A percentile compares a stretch with the other conserved stretches of the same genome.
Evolutionary conservation across 1,284 basidiomycete species (phyloP).

Genomic region (Austroboletus rostrupii): DNA sequence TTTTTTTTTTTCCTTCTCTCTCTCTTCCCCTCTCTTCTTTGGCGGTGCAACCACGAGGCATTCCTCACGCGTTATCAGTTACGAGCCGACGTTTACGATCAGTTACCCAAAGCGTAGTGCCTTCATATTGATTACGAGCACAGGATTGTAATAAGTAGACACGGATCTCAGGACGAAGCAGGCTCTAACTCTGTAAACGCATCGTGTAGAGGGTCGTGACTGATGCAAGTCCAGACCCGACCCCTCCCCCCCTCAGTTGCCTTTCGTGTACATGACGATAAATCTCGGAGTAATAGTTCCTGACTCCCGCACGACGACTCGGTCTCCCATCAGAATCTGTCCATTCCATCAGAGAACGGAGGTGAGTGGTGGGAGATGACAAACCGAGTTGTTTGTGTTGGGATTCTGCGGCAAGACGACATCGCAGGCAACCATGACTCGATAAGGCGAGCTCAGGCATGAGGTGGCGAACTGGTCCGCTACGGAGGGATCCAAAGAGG

Average conservation of each 20-base stretch:
- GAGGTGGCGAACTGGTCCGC: slow-evolving; percentile 58
- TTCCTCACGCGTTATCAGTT: slow-evolving; percentile 19
- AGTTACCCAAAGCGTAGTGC: slow-evolving; percentile 13
- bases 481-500: slow-evolving; percentile 49
- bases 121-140: slow-evolving; percentile 22
- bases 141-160: slow-evolving; percentile 23
- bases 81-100: slow-evolving; percentile 3
- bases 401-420: slow-evolving; percentile 38
- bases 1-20: too few relatives aligned
- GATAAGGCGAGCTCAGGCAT: slow-evolving; percentile 58
- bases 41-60: slow-evolving; percentile 29
- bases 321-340: slow-evolving; percentile 30
- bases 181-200: slow-evolving; percentile 24
- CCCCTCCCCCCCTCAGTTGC: slow-evolving; percentile 23
- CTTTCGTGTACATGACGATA: slow-evolving; percentile 33
- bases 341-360: slow-evolving; percentile 28
- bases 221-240: slow-evolving; percentile 16
- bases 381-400: slow-evolving; percentile 26
- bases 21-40: neutral
- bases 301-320: slow-evolving; percentile 31
- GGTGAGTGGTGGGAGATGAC: slow-evolving; percentile 22
- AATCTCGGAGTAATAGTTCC: slow-evolving; percentile 34
- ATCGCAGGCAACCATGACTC: slow-evolving; percentile 58
- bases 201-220: slow-evolving; percentile 15
- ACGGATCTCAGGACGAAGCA: slow-evolving; percentile 20